A percentile compares a stretch with the other conserved stretches of the same genome.
These are phyloP conservation scores for Fusarium virguliforme DNA, from an alignment of 2,329 filamentous ascomycete species.

Conservation along the genomic window DNA sequence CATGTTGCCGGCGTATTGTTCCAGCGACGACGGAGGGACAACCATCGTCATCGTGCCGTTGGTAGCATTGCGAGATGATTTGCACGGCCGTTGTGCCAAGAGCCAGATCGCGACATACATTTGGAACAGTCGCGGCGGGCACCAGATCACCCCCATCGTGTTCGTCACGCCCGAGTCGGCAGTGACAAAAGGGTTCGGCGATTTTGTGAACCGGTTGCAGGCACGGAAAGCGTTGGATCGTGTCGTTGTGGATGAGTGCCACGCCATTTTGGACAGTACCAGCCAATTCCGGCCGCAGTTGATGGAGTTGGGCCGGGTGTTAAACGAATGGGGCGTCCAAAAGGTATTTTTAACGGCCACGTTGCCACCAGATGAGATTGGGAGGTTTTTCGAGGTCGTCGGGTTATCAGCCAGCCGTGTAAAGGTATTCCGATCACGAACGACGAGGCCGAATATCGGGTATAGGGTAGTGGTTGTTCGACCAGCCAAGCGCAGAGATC, in stretches of 20 bases:
- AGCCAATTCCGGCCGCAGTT: slow-evolving; percentile 2
- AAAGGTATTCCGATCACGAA: too few relatives aligned
- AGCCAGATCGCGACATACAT: slow-evolving; percentile 5
- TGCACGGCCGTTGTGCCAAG: slow-evolving; percentile 18
- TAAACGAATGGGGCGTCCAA: background rate
- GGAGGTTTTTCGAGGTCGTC: too few relatives aligned
- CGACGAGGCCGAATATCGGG: too few relatives aligned
- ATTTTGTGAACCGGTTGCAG: slow-evolving; percentile 11
- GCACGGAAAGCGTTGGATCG: slow-evolving; percentile 3
- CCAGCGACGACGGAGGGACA: background rate
- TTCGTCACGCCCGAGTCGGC: slow-evolving; percentile 20
- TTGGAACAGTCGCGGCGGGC: slow-evolving; percentile 7
- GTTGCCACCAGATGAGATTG: background rate
- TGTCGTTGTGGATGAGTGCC: slow-evolving; percentile 13
- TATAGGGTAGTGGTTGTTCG: too few relatives aligned
- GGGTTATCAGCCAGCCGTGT: too few relatives aligned
- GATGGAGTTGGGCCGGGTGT: background rate
- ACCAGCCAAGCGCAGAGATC: too few relatives aligned
- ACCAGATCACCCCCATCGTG: background rate
- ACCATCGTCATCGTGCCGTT: slow-evolving; percentile 10
- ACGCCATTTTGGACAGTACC: slow-evolving; percentile 16
- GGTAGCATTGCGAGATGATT: slow-evolving; percentile 9
- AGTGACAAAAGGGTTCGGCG: slow-evolving; percentile 15
- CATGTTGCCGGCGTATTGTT: slow-evolving; percentile 16
- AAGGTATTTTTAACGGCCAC: slow-evolving; percentile 13